These are phyloP conservation scores for Austroboletus festivus DNA, from an alignment of 768 basidiomycete genomes.

Conservation along the genomic window DNA sequence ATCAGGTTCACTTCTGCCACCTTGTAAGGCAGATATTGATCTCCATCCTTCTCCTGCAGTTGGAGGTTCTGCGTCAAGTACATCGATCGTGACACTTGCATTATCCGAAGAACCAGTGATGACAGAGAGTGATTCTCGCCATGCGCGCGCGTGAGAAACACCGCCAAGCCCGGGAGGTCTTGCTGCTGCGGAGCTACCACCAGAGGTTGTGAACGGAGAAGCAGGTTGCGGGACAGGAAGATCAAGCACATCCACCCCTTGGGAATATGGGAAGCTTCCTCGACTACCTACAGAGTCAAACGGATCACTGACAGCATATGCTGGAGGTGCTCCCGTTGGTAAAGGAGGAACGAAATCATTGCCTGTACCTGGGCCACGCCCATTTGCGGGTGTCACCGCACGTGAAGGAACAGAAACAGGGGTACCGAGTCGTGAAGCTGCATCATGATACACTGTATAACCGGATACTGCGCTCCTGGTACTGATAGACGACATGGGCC, in stretches of 20 bases:
- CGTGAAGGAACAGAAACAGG: constrained; percentile 41
- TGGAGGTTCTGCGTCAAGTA: constrained; percentile 71
- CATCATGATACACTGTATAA: constrained; percentile 62
- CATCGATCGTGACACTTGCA: constrained; percentile 46
- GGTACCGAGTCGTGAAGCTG: constrained; percentile 44
- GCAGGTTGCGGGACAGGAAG: constrained; percentile 57
- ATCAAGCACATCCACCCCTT: constrained; percentile 48
- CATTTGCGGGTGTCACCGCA: constrained; percentile 44
- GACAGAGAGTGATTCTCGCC: constrained; percentile 35
- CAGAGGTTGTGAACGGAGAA: constrained; percentile 45
- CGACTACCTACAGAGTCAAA: constrained; percentile 27
- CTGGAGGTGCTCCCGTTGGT: constrained; percentile 28
- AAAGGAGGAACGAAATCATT: constrained; percentile 12
- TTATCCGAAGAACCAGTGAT: constrained; percentile 31
- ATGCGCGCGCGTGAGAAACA: constrained; percentile 27
- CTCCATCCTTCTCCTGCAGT: constrained; percentile 60
- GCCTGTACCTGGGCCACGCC: constrained; percentile 14
- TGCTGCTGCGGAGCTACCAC: constrained; percentile 28
- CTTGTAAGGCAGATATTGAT: constrained; percentile 37
- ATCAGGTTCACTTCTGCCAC: constrained; percentile 19
- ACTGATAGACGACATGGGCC: constrained; percentile 60
- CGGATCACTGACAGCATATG: constrained; percentile 30
- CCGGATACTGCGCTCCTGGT: constrained; percentile 51
- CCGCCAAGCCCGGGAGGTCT: constrained; percentile 39
- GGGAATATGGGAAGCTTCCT: constrained; percentile 25